Percentiles rank a stretch among this genome's conserved stretches.
Evolutionary conservation across 108 stramenopile genomes (phyloP).

Genomic region (Pseudonitzschia multiseries): DNA sequence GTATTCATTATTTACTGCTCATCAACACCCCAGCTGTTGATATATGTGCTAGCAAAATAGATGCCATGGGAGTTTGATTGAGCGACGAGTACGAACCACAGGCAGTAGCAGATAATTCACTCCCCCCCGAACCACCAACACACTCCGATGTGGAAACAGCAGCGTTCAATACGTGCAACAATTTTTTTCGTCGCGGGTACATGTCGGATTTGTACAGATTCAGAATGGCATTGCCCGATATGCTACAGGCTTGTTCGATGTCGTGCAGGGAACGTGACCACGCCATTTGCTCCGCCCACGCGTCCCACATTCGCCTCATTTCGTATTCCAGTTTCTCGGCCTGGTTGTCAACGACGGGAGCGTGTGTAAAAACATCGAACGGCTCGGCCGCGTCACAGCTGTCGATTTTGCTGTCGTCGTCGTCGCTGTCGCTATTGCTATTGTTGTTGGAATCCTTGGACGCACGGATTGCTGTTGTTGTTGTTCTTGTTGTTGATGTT

Average conservation of each 20-base stretch:
- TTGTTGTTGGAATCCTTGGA: not conserved
- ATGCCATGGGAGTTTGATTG: slow-evolving; percentile 34
- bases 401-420: not conserved
- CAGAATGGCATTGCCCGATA: slow-evolving; percentile 19
- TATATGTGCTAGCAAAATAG: slow-evolving; percentile 37
- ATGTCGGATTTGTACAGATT: slow-evolving; percentile 44
- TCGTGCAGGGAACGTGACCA: slow-evolving; percentile 41
- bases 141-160: slow-evolving; percentile 2
- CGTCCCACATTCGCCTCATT: slow-evolving; percentile 54
- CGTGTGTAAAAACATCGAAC: slow-evolving; percentile 47
- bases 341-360: slow-evolving; percentile 20
- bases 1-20: slow-evolving; percentile 19
- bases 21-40: slow-evolving; percentile 35
- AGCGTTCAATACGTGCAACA: slow-evolving; percentile 37
- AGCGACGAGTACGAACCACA: slow-evolving; percentile 9
- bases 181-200: slow-evolving; percentile 35
- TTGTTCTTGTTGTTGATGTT: too few species aligned
- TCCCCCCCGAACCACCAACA: not conserved
- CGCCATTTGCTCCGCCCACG: slow-evolving; percentile 55
- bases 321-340: slow-evolving; percentile 44
- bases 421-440: not conserved
- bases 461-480: not conserved
- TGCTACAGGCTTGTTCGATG: slow-evolving; percentile 46
- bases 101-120: not conserved
- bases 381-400: slow-evolving; percentile 20